Conservation (phyloP, 306 rosid genomes). For the Cyclanthera cordifolia region DNA sequence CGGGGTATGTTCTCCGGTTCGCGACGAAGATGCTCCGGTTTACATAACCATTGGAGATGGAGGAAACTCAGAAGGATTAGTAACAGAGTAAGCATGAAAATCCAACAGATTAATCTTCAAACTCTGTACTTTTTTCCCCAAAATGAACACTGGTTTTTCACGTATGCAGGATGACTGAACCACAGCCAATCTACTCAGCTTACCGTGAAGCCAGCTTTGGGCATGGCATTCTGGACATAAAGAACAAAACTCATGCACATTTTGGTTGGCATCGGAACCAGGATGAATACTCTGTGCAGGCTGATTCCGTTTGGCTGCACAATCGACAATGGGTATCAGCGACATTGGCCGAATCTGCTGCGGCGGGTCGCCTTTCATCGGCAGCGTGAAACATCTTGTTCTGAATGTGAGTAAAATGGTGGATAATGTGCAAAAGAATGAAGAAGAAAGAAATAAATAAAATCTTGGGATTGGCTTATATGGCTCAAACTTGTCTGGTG, state of each 20-base stretch:
- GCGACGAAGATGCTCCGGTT: slow-evolving; percentile 44
- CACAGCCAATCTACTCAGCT: slow-evolving; percentile 74
- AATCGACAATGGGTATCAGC: slow-evolving; percentile 35
- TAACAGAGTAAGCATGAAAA: slow-evolving; percentile 29
- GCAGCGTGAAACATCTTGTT: background rate
- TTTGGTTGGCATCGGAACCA: slow-evolving; percentile 61
- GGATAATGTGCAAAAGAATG: background rate
- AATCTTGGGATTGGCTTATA: background rate
- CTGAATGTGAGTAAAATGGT: too few species aligned
- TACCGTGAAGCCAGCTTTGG: slow-evolving; percentile 68
- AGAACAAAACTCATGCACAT: slow-evolving; percentile 46
- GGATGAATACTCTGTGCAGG: slow-evolving; percentile 49
- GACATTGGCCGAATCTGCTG: background rate
- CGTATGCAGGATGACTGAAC: slow-evolving; percentile 44
- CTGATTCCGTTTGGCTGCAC: slow-evolving; percentile 47
- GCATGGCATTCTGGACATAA: slow-evolving; percentile 52
- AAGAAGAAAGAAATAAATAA: background rate
- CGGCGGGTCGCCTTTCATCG: background rate
- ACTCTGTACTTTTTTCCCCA: too few species aligned
- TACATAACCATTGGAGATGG: slow-evolving; percentile 79
- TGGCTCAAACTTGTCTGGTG: background rate
- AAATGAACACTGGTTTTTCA: background rate
- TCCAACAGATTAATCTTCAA: background rate
- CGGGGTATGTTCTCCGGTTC: slow-evolving; percentile 36
- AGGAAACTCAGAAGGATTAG: slow-evolving; percentile 71